phyloP scores from a whole-genome alignment of 345 rosid genomes.

The Barbarea vulgaris region DNA sequence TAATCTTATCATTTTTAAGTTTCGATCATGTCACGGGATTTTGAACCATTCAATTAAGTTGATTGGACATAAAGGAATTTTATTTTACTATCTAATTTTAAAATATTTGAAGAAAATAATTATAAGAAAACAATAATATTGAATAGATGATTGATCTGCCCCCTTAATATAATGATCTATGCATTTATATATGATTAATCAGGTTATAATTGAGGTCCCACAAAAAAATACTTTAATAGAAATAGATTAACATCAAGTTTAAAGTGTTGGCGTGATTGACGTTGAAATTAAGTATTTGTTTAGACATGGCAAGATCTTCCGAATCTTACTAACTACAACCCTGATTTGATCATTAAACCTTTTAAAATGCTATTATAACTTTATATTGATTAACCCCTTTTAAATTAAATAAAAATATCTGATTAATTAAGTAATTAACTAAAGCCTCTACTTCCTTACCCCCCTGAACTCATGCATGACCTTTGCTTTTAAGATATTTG shows the following conservation, averaged over 20 bases:
- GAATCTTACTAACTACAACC: constrained; percentile 69
- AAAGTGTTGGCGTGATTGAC: constrained; percentile 78
- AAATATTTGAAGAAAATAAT: constrained; percentile 25
- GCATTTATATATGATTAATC: constrained; percentile 32
- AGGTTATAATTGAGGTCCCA: constrained; percentile 45
- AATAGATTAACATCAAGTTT: constrained; percentile 44
- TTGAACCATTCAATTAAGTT: constrained; percentile 40
- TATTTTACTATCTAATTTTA: background rate
- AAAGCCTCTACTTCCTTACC: constrained; percentile 34
- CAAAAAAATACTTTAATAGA: constrained; percentile 24
- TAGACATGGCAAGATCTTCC: constrained; percentile 54
- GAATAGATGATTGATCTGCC: constrained; percentile 37
- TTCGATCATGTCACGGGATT: constrained; percentile 38
- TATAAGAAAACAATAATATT: constrained; percentile 21
- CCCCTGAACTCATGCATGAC: constrained; percentile 49
- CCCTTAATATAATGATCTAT: constrained; percentile 36
- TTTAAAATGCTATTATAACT: constrained; percentile 23
- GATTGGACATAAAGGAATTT: constrained; percentile 43
- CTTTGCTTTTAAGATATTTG: constrained; percentile 35
- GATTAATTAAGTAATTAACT: constrained; percentile 19
- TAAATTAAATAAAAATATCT: background rate
- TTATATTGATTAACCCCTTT: constrained; percentile 22
- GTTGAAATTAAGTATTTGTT: constrained; percentile 52
- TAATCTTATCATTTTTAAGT: constrained; percentile 26
- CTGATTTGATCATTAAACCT: constrained; percentile 42